Percentiles rank a stretch among this genome's conserved stretches.
phyloP scores from a whole-genome alignment of 2,329 filamentous ascomycete species.

The Cytospora piceae region DNA sequence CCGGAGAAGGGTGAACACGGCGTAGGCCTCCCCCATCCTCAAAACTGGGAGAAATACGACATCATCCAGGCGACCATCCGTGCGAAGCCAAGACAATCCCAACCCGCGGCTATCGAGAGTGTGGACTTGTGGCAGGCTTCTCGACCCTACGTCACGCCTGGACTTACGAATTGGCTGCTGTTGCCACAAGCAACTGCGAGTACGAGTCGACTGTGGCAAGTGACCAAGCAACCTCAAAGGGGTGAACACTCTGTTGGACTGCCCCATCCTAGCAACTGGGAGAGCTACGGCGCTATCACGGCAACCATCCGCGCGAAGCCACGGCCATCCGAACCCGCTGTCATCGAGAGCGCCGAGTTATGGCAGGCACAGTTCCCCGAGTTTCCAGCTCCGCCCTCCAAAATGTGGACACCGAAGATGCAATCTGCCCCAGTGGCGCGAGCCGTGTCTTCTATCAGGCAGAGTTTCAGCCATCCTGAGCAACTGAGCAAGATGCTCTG shows the following conservation, averaged over 20 bases:
- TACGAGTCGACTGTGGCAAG: slow-evolving; percentile 20
- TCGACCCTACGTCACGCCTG: slow-evolving; percentile 1
- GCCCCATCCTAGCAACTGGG: slow-evolving; percentile 31
- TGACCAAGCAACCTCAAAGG: background rate
- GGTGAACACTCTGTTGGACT: slow-evolving; percentile 29
- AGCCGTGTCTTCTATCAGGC: background rate
- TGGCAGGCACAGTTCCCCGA: slow-evolving; percentile 31
- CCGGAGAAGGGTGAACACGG: slow-evolving; percentile 5
- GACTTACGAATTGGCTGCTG: slow-evolving; percentile 8
- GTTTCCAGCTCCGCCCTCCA: slow-evolving; percentile 3
- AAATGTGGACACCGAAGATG: slow-evolving; percentile 17
- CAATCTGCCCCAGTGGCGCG: slow-evolving; percentile 4
- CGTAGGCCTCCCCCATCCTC: slow-evolving; percentile 42
- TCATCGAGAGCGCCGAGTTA: slow-evolving; percentile 30
- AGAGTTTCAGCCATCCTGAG: background rate
- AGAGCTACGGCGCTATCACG: slow-evolving; percentile 21
- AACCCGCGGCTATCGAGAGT: slow-evolving; percentile 42
- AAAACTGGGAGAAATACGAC: slow-evolving; percentile 43
- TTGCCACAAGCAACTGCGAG: slow-evolving; percentile 1
- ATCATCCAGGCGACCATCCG: slow-evolving; percentile 36
- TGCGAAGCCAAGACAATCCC: slow-evolving; percentile 36
- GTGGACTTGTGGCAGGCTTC: slow-evolving; percentile 41
- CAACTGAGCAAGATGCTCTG: slow-evolving; percentile 27
- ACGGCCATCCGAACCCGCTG: slow-evolving; percentile 35
- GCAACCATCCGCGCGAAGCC: slow-evolving; percentile 29